Percentiles rank a stretch among this genome's conserved stretches.
Evolutionary conservation across 2,329 filamentous ascomycete genomes (phyloP).

Genomic region (Colletotrichum liriopes): DNA sequence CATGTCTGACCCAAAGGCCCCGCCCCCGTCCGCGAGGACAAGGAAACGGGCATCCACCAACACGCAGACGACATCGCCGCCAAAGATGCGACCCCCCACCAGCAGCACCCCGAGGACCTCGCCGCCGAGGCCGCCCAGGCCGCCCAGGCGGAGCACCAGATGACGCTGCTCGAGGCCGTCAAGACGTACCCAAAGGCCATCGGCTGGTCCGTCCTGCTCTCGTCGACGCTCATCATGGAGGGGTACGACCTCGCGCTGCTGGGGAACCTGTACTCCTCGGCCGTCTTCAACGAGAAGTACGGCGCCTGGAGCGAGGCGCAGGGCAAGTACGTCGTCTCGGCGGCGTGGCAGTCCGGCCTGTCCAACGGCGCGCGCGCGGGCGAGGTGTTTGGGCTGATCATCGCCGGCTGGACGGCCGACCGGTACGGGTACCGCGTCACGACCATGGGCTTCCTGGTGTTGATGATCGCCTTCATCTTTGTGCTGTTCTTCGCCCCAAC

Average conservation of each 20-base stretch:
- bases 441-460: slow-evolving; percentile 61
- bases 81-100: neutral
- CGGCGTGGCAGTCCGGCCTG: slow-evolving; percentile 71
- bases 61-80: slow-evolving; percentile 42
- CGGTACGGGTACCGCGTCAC: slow-evolving; percentile 66
- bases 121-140: slow-evolving; percentile 59
- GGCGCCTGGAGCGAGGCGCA: slow-evolving; percentile 54
- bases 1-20: slow-evolving; percentile 47
- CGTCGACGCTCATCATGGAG: slow-evolving; percentile 65
- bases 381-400: slow-evolving; percentile 68
- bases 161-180: slow-evolving; percentile 58
- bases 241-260: slow-evolving; percentile 67
- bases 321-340: slow-evolving; percentile 63
- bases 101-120: slow-evolving; percentile 45
- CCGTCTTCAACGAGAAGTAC: slow-evolving; percentile 62
- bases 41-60: slow-evolving; percentile 46
- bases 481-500: slow-evolving; percentile 67
- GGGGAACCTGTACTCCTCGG: slow-evolving; percentile 65
- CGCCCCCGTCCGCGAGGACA: slow-evolving; percentile 39
- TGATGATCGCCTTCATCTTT: slow-evolving; percentile 67
- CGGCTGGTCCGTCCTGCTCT: slow-evolving; percentile 63
- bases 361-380: slow-evolving; percentile 69
- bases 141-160: slow-evolving; percentile 57
- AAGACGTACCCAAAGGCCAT: slow-evolving; percentile 64
- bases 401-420: slow-evolving; percentile 69